These are phyloP conservation scores for Trichophyton equinum DNA, from an alignment of 2,329 filamentous ascomycete species.

Conservation along the genomic window DNA sequence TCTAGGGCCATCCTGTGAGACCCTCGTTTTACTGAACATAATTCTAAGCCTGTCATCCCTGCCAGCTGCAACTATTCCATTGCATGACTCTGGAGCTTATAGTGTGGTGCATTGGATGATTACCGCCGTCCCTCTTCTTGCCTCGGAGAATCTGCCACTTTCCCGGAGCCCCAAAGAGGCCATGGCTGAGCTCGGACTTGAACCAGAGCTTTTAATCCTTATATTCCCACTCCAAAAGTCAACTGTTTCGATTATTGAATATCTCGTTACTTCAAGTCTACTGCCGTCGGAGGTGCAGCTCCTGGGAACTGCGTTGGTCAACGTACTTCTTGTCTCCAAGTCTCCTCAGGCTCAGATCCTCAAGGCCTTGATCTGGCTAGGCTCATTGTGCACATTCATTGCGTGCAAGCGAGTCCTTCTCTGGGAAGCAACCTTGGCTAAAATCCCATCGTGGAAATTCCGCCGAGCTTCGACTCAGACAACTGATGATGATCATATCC, in stretches of 20 bases:
- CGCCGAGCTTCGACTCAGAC: constrained; percentile 39
- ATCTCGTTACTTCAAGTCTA: constrained; percentile 78
- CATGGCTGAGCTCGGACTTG: constrained; percentile 27
- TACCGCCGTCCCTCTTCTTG: constrained; percentile 55
- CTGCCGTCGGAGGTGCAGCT: constrained; percentile 78
- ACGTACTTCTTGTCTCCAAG: constrained; percentile 61
- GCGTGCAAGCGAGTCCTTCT: constrained; percentile 60
- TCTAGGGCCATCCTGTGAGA: constrained; percentile 49
- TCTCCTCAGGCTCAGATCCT: constrained; percentile 78
- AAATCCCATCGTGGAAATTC: constrained; percentile 87
- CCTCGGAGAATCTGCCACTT: constrained; percentile 31
- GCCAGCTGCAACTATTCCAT: constrained; percentile 59
- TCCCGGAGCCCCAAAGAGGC: constrained; percentile 13
- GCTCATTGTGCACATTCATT: constrained; percentile 65
- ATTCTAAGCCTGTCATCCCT: constrained; percentile 68
- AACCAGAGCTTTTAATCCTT: constrained; percentile 48
- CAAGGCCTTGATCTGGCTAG: constrained; percentile 71
- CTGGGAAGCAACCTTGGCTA: constrained; percentile 74
- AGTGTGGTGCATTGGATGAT: constrained; percentile 68
- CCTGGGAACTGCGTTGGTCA: constrained; percentile 68
- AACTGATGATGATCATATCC: constrained; percentile 23
- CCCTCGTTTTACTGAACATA: constrained; percentile 62
- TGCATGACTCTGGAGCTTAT: constrained; percentile 45
- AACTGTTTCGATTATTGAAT: constrained; percentile 58
- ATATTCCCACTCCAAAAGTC: constrained; percentile 77